Percentiles rank a stretch among this genome's conserved stretches.
Conservation (phyloP, 106 monocot species). For the Phalaenopsis equestris region DNA sequence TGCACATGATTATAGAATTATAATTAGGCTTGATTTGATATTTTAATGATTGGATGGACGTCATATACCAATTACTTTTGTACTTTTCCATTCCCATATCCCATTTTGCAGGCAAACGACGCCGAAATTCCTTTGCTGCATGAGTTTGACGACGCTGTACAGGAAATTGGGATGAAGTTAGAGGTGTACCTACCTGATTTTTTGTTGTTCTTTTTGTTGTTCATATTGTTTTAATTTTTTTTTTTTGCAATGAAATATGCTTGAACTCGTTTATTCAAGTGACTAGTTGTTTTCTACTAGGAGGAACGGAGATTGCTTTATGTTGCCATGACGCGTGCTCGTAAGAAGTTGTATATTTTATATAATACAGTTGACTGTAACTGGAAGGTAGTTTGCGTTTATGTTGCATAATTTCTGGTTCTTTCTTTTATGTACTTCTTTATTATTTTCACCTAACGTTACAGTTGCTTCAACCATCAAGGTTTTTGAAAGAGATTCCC, state of each 20-base stretch:
- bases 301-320: slow-evolving; percentile 89
- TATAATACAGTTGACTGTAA: slow-evolving; percentile 59
- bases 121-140: slow-evolving; percentile 90
- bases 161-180: slow-evolving; percentile 41
- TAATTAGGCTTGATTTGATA: background rate
- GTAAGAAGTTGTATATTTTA: slow-evolving; percentile 67
- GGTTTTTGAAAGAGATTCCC: slow-evolving; percentile 82
- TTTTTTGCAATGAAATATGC: slow-evolving; percentile 9
- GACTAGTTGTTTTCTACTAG: slow-evolving; percentile 22
- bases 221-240: too few species aligned
- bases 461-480: slow-evolving; percentile 77
- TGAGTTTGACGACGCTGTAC: slow-evolving; percentile 44
- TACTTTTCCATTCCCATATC: background rate
- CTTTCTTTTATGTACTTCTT: slow-evolving; percentile 4
- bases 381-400: slow-evolving; percentile 46
- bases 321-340: slow-evolving; percentile 91
- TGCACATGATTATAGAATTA: background rate
- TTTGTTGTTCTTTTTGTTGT: background rate
- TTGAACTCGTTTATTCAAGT: background rate
- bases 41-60: background rate
- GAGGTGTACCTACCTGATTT: slow-evolving; percentile 44
- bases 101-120: slow-evolving; percentile 59
- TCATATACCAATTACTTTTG: background rate
- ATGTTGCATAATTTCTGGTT: background rate
- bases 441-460: slow-evolving; percentile 5